These are phyloP conservation scores for Sarocladium oryzae DNA, from an alignment of 2,329 filamentous ascomycete genomes.

Conservation along the genomic window DNA sequence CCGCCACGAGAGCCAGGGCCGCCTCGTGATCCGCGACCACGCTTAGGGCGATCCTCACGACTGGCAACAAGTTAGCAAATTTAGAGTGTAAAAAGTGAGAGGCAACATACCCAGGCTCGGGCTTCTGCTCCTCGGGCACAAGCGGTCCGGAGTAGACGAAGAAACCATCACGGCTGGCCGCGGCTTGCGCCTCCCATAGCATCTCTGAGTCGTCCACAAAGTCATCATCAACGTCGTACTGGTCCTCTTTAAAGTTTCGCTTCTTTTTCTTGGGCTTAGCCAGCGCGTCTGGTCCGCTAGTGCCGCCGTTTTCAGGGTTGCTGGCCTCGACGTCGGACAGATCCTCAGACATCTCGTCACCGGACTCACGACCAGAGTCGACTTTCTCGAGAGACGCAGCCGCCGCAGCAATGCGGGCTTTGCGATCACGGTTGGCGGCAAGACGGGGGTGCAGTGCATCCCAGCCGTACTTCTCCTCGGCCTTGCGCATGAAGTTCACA, in stretches of 20 bases:
- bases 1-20: slow-evolving; percentile 41
- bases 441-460: slow-evolving; percentile 87
- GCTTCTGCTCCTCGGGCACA: slow-evolving; percentile 79
- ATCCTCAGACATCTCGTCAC: slow-evolving; percentile 81
- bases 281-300: slow-evolving; percentile 54
- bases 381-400: slow-evolving; percentile 77
- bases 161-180: slow-evolving; percentile 91
- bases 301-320: slow-evolving; percentile 74
- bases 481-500: slow-evolving; percentile 90
- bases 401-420: slow-evolving; percentile 81
- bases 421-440: slow-evolving; percentile 80
- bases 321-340: slow-evolving; percentile 69
- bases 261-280: slow-evolving; percentile 73
- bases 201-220: slow-evolving; percentile 92
- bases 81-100: not conserved
- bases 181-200: slow-evolving; percentile 91
- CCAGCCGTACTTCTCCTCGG: slow-evolving; percentile 90
- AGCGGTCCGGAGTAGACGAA: slow-evolving; percentile 96
- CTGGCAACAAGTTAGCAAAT: slow-evolving; percentile 40
- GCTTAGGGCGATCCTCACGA: slow-evolving; percentile 66
- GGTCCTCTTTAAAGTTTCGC: slow-evolving; percentile 72
- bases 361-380: slow-evolving; percentile 60
- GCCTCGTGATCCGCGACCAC: slow-evolving; percentile 46
- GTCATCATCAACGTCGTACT: slow-evolving; percentile 76
- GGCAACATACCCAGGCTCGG: slow-evolving; percentile 42